Evolutionary conservation across 495 filamentous ascomycete species (phyloP).

Genomic region (Choiromyces venosus): DNA sequence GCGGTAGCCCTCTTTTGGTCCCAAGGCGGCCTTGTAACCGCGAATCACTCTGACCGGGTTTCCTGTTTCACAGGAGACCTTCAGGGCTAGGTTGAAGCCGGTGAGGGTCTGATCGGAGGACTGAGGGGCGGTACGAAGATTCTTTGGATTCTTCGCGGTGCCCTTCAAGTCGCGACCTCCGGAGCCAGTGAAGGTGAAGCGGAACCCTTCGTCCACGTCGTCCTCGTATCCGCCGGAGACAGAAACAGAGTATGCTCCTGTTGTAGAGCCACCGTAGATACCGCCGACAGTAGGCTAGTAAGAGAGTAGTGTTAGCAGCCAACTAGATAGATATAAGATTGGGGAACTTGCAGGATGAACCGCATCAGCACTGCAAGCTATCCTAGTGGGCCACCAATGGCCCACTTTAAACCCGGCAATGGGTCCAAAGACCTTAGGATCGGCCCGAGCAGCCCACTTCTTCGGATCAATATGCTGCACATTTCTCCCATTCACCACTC

Average conservation of each 20-base stretch:
- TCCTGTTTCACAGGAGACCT: slow-evolving; percentile 31
- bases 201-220: slow-evolving; percentile 41
- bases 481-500: slow-evolving; percentile 18
- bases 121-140: slow-evolving; percentile 41
- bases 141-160: slow-evolving; percentile 36
- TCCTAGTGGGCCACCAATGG: slow-evolving; percentile 34
- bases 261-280: slow-evolving; percentile 28
- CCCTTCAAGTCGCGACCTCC: slow-evolving; percentile 40
- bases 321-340: neutral
- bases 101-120: slow-evolving; percentile 31
- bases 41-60: slow-evolving; percentile 41
- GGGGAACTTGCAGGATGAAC: slow-evolving; percentile 22
- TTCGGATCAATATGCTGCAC: slow-evolving; percentile 19
- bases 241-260: slow-evolving; percentile 40
- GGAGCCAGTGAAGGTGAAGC: slow-evolving; percentile 42
- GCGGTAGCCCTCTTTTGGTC: slow-evolving; percentile 37
- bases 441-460: slow-evolving; percentile 10
- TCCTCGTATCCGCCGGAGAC: slow-evolving; percentile 43
- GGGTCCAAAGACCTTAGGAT: slow-evolving; percentile 28
- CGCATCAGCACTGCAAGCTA: slow-evolving; percentile 27
- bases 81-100: slow-evolving; percentile 34
- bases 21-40: slow-evolving; percentile 40
- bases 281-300: slow-evolving; percentile 34
- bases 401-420: slow-evolving; percentile 32
- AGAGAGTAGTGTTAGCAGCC: neutral